Percentiles rank a stretch among this genome's conserved stretches.
These are phyloP conservation scores for Lomentospora prolificans DNA, from an alignment of 2,329 filamentous ascomycete species.

Conservation along the genomic window DNA sequence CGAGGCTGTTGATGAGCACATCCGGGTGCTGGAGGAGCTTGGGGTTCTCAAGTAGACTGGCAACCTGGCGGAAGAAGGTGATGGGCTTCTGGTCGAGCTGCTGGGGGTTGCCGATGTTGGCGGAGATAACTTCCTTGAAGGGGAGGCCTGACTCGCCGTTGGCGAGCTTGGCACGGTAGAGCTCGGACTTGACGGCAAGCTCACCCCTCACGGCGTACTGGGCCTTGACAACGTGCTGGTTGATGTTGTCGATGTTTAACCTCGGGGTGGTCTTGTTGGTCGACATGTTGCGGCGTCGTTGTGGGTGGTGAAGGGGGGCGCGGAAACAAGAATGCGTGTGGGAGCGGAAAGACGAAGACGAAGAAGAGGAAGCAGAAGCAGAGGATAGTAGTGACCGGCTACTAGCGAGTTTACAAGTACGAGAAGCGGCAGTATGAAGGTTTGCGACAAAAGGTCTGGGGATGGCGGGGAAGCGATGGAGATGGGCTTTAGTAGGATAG, in stretches of 20 bases:
- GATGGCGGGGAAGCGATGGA: background rate
- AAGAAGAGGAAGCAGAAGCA: background rate
- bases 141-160: slow-evolving; percentile 55
- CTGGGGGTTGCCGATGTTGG: slow-evolving; percentile 98
- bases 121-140: slow-evolving; percentile 85
- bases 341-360: background rate
- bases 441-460: background rate
- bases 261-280: slow-evolving; percentile 28
- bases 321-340: no score
- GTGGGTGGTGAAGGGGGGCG: background rate
- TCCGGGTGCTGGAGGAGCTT: slow-evolving; percentile 71
- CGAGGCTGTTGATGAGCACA: slow-evolving; percentile 63
- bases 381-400: background rate
- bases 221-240: slow-evolving; percentile 74
- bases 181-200: slow-evolving; percentile 85
- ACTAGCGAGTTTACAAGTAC: background rate
- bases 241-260: slow-evolving; percentile 80
- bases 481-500: background rate
- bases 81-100: slow-evolving; percentile 98
- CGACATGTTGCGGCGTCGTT: slow-evolving; percentile 13
- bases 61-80: slow-evolving; percentile 96
- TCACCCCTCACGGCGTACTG: slow-evolving; percentile 97
- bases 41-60: slow-evolving; percentile 88
- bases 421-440: background rate
- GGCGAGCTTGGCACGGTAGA: slow-evolving; percentile 67